Evolutionary conservation across 2,329 filamentous ascomycete species (phyloP).

Genomic region (Curvularia sp.): DNA sequence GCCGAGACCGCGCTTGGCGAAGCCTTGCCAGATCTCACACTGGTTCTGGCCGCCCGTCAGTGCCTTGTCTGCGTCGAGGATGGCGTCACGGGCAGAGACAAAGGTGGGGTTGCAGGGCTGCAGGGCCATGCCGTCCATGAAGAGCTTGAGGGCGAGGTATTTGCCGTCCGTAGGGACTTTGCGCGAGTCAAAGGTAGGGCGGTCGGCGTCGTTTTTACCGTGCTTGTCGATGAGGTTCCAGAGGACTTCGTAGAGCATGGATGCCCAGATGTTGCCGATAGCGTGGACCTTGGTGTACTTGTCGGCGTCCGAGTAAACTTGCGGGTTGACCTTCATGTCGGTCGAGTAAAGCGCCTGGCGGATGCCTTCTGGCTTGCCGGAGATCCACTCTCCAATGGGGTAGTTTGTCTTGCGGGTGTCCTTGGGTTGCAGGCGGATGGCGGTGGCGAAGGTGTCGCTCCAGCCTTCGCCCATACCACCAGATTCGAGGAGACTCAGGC

Average conservation of each 20-base stretch:
- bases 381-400: constrained; percentile 61
- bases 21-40: constrained; percentile 63
- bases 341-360: constrained; percentile 62
- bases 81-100: constrained; percentile 61
- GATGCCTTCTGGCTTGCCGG: constrained; percentile 56
- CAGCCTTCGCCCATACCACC: constrained; percentile 67
- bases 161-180: constrained; percentile 62
- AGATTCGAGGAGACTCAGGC: constrained; percentile 58
- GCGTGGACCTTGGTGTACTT: constrained; percentile 53
- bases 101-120: constrained; percentile 66
- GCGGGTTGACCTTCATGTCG: constrained; percentile 58
- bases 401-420: constrained; percentile 59
- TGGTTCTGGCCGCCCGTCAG: constrained; percentile 61
- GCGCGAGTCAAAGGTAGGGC: constrained; percentile 54
- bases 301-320: constrained; percentile 59
- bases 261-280: constrained; percentile 62
- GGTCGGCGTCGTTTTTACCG: constrained; percentile 57
- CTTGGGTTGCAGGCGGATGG: constrained; percentile 56
- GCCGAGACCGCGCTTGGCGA: constrained; percentile 66
- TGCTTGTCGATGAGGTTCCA: constrained; percentile 66
- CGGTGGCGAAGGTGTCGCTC: constrained; percentile 64
- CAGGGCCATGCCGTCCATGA: constrained; percentile 61
- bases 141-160: constrained; percentile 61
- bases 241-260: constrained; percentile 63
- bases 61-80: constrained; percentile 62